phyloP scores from a whole-genome alignment of 257 asterid genomes.

The Coffea eugenioides region DNA sequence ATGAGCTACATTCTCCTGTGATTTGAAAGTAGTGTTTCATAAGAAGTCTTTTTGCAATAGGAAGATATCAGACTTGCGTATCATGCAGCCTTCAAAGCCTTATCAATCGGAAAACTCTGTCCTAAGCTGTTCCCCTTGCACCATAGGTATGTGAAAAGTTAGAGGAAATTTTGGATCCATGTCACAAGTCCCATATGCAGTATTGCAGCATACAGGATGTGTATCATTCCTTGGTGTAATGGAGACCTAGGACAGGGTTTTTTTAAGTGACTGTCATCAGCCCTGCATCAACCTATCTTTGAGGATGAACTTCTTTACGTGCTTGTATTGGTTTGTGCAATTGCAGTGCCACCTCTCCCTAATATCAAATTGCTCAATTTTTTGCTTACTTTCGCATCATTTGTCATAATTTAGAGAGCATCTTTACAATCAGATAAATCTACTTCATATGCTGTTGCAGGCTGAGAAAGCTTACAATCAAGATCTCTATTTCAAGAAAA shows the following conservation, averaged over 20 bases:
- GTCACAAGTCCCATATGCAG: background rate
- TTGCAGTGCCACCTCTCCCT: background rate
- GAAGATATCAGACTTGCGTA: background rate
- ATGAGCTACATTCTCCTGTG: background rate
- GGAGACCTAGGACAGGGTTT: background rate
- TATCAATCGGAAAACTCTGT: background rate
- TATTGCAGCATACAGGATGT: background rate
- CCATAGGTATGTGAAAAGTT: background rate
- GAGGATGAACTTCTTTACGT: background rate
- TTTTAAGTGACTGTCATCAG: background rate
- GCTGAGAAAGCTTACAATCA: slow-evolving; percentile 91
- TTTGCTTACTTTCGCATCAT: background rate
- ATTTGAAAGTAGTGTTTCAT: background rate
- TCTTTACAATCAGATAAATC: background rate
- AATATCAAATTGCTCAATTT: background rate
- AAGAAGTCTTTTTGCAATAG: background rate
- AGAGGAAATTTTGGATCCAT: background rate
- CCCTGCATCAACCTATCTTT: background rate
- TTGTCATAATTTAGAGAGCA: background rate
- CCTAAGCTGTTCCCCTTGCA: background rate
- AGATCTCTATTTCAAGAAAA: slow-evolving; percentile 84
- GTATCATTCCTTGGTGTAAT: background rate
- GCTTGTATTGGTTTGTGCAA: background rate
- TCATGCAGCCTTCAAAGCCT: background rate
- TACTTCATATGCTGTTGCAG: slow-evolving; percentile 34